Base-by-base conservation (phyloP, 352 stramenopile species). In the Globisporangium viniferum region DNA sequence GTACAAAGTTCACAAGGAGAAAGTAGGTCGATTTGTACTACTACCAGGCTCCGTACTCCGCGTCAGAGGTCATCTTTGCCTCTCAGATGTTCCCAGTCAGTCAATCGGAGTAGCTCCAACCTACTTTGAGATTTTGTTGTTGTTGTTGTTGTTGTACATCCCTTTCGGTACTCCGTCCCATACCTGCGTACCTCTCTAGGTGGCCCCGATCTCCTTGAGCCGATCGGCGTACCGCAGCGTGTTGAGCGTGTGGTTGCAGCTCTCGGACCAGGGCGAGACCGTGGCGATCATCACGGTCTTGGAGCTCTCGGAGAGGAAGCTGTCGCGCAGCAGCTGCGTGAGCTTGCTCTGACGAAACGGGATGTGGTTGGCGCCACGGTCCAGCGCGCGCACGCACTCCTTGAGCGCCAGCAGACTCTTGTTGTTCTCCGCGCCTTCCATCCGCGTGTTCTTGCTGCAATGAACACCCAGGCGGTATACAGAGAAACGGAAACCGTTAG, bases 361-460 rank as follows among this genome's bases (percentile, higher is more conserved):
- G 59, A 98, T 94, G 67, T 98, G 94, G 7, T 65, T 87, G 24
- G 73, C 84, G 66, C 82, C 84, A 46, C 91, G 87, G 54, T 97
- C 91, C 36, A 99, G 69, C n/a, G 94, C 93, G n/a, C 97, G 89
- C 69, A 99, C 98, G 36, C 97, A 97, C 73, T 99, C 97, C 71
- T 99, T 99, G 7, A 99, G 78, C n/a, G 97, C 95, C 46, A 99
- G 75, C 22, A 99, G 74, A 33, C 89, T 98, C 59, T 97, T 99
- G 79, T 99, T 99, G 74, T 99, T 99, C 73, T 99, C 97, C 8
- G 97, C 94, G 36, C 96, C 96, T 82, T 99, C 97, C 77, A 98
- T 90, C 7, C 97, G 79, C 8, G 94, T 98, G 39, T 85, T 93
- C 63, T 94, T 94, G 59, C 76, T 73, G 67, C 61, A 72, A 54